Base-by-base conservation (phyloP, 2,329 filamentous ascomycete genomes). In the Davidsoniella australis region DNA sequence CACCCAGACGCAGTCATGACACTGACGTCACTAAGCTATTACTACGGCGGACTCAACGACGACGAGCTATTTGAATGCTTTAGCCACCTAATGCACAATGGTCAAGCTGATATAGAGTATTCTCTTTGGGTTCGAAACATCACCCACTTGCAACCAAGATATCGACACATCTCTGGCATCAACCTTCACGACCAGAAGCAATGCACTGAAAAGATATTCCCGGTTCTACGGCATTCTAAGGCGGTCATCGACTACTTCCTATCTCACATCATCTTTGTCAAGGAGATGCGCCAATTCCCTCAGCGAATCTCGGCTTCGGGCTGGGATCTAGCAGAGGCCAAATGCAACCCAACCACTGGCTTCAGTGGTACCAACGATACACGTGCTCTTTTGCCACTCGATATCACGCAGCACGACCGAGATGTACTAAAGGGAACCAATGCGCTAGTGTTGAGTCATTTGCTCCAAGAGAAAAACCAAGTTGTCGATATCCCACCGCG, bases 281-380 rank as follows among this genome's bases (percentile, higher is more conserved):
- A 68, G 29, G 71, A 79, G 18, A 69, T 75, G 53, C 76, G 70
- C 18, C 73, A 82, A 51, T 85, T 82, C 44, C 70, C 72, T 0
- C 49, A 67, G 7, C 85, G 83, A 53, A 61, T 85, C 0, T 76
- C 74, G 0, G 69, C 76, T 0, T 84, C 79, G 0, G 80, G 78
- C 0, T 85, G 80, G 80, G 78, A 85, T 53, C 62, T 85, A 16
- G 75, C 64, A 0, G 58, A 63, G 37, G 44, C 44, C 4, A 78
- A 70, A 49, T 5, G 16, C 0, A 62, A 74, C 17, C 66, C 69
- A 0, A 77, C 70, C 0, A 78, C 75, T 0, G 82, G 81, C 0
- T 86, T 86, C 56, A 82, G 77, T 49, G 80, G 81, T 0, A 86
- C 81, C 0, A 80, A 77, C 20, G 80, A 85, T 54, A 75, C 72